Evolutionary conservation across 2,329 filamentous ascomycete species (phyloP).

Genomic region (Clonostachys sp.): DNA sequence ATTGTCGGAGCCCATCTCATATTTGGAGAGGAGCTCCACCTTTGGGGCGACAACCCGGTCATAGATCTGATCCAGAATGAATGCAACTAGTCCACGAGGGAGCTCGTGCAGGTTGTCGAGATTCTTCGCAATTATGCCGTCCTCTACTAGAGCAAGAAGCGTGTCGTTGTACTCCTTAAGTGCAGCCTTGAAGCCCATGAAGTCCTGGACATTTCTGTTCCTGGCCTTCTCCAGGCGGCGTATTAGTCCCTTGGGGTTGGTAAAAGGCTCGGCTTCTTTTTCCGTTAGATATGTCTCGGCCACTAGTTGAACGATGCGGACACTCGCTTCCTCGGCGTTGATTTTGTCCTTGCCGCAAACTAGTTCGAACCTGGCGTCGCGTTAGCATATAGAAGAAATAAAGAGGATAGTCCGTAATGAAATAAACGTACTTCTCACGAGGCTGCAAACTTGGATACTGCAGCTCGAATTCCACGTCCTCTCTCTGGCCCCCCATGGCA

Average conservation of each 20-base stretch:
- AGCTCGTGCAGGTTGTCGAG: conserved; percentile 66
- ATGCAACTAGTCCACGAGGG: conserved; percentile 67
- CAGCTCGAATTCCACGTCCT: conserved; percentile 60
- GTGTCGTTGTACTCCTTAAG: conserved; percentile 74
- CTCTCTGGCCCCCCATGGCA: conserved; percentile 40
- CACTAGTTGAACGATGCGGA: conserved; percentile 64
- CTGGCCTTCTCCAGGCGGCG: conserved; percentile 73
- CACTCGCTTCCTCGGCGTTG: conserved; percentile 70
- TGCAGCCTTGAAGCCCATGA: conserved; percentile 66
- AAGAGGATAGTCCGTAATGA: neutral
- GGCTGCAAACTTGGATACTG: conserved; percentile 77
- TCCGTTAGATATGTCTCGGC: conserved; percentile 74
- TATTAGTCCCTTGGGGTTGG: conserved; percentile 70
- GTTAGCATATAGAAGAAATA: conserved; percentile 7
- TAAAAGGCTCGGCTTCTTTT: conserved; percentile 62
- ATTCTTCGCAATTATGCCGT: conserved; percentile 68
- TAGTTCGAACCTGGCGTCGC: conserved; percentile 46
- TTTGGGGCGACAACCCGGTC: conserved; percentile 87
- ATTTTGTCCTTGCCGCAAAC: conserved; percentile 76
- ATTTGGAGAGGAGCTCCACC: conserved; percentile 77
- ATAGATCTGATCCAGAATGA: conserved; percentile 85
- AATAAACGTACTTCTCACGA: conserved; percentile 55
- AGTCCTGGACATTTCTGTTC: conserved; percentile 58
- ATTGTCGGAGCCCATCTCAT: conserved; percentile 87
- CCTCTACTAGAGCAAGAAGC: conserved; percentile 59